A percentile compares a stretch with the other conserved stretches of the same genome.
These are phyloP conservation scores for Neophaeococcomyces aloes DNA, from an alignment of 2,329 filamentous ascomycete species.

Conservation along the genomic window DNA sequence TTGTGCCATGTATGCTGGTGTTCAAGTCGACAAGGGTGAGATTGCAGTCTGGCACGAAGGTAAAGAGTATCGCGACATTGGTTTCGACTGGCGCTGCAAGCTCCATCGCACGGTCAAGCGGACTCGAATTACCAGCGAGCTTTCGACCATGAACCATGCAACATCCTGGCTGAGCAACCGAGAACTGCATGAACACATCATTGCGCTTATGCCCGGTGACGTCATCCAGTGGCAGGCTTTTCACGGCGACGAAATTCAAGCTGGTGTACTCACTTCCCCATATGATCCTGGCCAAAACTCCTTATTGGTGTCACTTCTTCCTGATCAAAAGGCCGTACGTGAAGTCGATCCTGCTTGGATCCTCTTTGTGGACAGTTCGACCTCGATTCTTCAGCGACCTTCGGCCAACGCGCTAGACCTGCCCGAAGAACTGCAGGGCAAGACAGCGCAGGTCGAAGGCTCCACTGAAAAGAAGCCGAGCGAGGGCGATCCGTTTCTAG, in stretches of 20 bases:
- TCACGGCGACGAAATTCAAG: constrained; percentile 71
- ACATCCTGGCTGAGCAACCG: constrained; percentile 18
- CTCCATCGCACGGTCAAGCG: constrained; percentile 85
- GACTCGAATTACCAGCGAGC: constrained; percentile 58
- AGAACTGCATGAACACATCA: constrained; percentile 49
- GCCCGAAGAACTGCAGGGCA: constrained; percentile 38
- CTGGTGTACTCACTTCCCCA: constrained; percentile 77
- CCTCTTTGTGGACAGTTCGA: constrained; percentile 40
- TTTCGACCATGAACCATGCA: constrained; percentile 45
- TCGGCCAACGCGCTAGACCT: constrained; percentile 36
- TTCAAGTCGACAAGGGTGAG: constrained; percentile 78
- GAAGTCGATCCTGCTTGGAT: constrained; percentile 50
- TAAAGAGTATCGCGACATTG: constrained; percentile 82
- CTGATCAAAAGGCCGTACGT: constrained; percentile 61
- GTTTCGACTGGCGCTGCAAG: constrained; percentile 86
- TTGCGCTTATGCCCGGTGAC: constrained; percentile 58
- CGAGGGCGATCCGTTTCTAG: constrained; percentile 25
- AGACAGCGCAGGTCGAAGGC: constrained; percentile 25
- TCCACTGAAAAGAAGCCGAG: constrained; percentile 24
- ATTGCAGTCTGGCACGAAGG: constrained; percentile 82
- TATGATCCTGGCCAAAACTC: constrained; percentile 59
- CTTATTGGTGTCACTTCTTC: constrained; percentile 64
- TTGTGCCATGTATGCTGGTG: constrained; percentile 82
- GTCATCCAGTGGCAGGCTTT: constrained; percentile 76
- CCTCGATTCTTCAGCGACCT: constrained; percentile 36